phyloP scores from a whole-genome alignment of 805 yeast genomes.

The Metschnikowia matae region DNA sequence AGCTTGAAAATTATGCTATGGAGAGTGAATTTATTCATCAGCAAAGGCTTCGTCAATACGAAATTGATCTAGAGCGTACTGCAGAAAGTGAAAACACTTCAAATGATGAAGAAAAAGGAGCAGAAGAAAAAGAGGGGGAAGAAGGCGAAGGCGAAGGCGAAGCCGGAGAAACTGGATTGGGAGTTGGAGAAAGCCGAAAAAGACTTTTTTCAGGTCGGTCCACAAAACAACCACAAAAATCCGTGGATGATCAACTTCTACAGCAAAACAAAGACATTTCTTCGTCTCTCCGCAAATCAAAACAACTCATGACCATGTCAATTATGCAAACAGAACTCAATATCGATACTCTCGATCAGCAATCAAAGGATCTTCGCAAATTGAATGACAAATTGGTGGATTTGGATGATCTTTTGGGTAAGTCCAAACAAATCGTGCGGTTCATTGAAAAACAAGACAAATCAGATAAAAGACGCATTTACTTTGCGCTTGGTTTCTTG shows the following conservation, averaged over 20 bases:
- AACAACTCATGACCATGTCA: constrained; percentile 46
- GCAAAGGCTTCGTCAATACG: constrained; percentile 27
- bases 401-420: constrained; percentile 39
- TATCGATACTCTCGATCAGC: constrained; percentile 44
- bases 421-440: constrained; percentile 44
- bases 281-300: constrained; percentile 43
- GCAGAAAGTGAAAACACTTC: neutral
- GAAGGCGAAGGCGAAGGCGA: neutral
- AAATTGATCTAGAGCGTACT: neutral
- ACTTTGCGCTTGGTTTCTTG: constrained; percentile 45
- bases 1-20: constrained; percentile 23
- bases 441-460: constrained; percentile 51
- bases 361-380: constrained; percentile 37
- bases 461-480: constrained; percentile 46
- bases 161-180: neutral
- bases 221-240: constrained; percentile 14
- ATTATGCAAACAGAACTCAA: constrained; percentile 50
- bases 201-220: constrained; percentile 11
- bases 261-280: constrained; percentile 47
- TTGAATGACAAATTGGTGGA: constrained; percentile 40
- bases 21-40: constrained; percentile 29
- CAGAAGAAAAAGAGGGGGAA: too few species aligned
- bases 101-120: neutral
- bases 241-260: constrained; percentile 39
- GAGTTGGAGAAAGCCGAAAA: neutral